Evolutionary conservation across 345 rosid genomes (phyloP), one percentile per base, ranked within the genome.

Genomic region (Populus ilicifolia): DNA sequence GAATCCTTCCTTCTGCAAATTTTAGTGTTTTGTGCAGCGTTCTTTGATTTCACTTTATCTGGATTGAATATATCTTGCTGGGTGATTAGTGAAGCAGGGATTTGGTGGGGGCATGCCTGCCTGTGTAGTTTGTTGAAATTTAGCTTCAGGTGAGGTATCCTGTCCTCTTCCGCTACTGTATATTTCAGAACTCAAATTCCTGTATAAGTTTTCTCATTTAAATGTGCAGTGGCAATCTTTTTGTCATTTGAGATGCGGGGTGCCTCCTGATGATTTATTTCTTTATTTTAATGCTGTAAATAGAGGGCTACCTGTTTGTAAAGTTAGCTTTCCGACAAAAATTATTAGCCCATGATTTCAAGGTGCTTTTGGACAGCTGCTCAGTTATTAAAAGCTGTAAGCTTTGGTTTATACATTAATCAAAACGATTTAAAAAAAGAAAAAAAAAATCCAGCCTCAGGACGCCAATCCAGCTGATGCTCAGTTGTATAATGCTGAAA

Each of bases 11-110:
- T 72, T 80, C 74, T 75, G 76, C 75, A 10, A 78, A 74, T 56
- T 73, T 78, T 80, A 73, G 80, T 85, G 83, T 71, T 67, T 67
- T 73, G 72, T 85, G 81, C 83, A 80, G 83, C 79, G 75, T 78
- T 81, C 14, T 77, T 82, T 77, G 77, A 77, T 83, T 80, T 82
- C 71, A 25, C 70, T 54, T 70, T 68, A 18, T 27, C 39, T 67
- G 73, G 79, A 79, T 77, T 80, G 84, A 75, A 65, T 77, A 50
- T 66, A 56, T 67, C 68, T 73, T 78, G 71, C 77, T 64, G 77
- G 35, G 78, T 63, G 79, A 74, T 84, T 41, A 17, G 75, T 73
- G 77, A 74, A 80, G 67, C 67, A 27, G 56, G 81, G 77, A 73
- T 80, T 67, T 74, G 14, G 72, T 67, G 52, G 73, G 80, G 70